Base-by-base conservation (phyloP, 2,329 filamentous ascomycete genomes). In the Cordyceps fumosorosea region DNA sequence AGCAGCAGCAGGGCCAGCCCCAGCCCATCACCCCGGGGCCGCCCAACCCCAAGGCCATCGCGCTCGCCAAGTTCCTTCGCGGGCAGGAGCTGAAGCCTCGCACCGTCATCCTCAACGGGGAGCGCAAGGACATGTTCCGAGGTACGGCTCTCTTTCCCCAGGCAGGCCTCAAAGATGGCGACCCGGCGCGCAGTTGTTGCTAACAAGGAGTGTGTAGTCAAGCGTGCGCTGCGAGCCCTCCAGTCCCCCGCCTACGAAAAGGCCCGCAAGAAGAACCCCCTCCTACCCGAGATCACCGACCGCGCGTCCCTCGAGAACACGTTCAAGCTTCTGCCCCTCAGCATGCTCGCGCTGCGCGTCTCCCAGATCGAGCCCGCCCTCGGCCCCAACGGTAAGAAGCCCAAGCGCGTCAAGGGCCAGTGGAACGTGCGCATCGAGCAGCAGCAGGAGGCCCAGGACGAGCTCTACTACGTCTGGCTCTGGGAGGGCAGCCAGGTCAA, bases 121-220 rank as follows among this genome's bases (percentile, higher is more conserved):
- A 97, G 81, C 86, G 95, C 70, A 98, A 96, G 78, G 93, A 99
- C 67, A 96, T 99, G 90, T 98, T 99, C 77, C 89, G 89, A 82
- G 92, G 91, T 93, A 80, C 56, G 72, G 29, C 20, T 10, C 8
- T 20, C 34, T 8, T 29, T 2, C 8, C 16, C 16, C 14, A 42
- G 12, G 16, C n/a, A 44, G 3, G 40, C 40, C 16, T 8, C 18
- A 6, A 18, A 14, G 18, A 45, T 18, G 42, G 18, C 14, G 14
- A 8, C 14, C 18, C n/a, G 7, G 44, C 11, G 18, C 29, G 29
- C 29, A 29, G n/a, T n/a, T 42, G n/a, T 18, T 42, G 45, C 22
- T 52, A 22, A 20, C 61, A 10, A 50, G 51, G 53, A 63, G 55
- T 62, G 71, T 71, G 67, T 67, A 96, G 95, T 99, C 74, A 98